Conservation (phyloP, 306 rosid species). For the Quercus berberidifolia region DNA sequence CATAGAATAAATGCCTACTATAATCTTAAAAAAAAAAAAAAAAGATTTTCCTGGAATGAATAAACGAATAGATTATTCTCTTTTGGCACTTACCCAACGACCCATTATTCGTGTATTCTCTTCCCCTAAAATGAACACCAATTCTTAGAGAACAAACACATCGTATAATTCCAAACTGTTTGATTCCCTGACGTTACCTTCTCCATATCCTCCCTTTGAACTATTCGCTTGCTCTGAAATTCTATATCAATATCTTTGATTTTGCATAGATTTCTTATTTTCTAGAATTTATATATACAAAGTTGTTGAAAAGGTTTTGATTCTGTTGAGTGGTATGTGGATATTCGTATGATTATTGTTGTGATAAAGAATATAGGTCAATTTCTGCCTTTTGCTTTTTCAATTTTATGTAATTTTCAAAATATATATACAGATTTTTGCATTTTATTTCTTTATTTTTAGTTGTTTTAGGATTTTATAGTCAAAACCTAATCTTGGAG, state of each 20-base stretch:
- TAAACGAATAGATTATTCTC: background rate
- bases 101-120: background rate
- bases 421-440: too few relatives aligned
- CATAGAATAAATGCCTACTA: background rate
- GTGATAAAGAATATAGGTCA: background rate
- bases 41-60: background rate
- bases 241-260: background rate
- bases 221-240: constrained; percentile 8
- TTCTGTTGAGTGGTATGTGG: constrained; percentile 10
- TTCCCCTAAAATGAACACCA: constrained; percentile 9
- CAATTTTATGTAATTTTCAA: too few relatives aligned
- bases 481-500: too few relatives aligned
- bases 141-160: constrained; percentile 15
- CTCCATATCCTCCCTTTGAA: background rate
- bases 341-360: background rate
- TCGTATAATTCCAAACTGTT: constrained; percentile 1
- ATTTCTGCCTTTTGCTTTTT: too few relatives aligned
- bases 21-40: background rate
- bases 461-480: too few relatives aligned
- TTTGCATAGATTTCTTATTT: constrained; percentile 10
- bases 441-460: too few relatives aligned
- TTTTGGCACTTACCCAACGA: background rate
- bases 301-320: constrained; percentile 8
- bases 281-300: background rate
- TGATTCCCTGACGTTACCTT: constrained; percentile 10